phyloP scores from a whole-genome alignment of 208 protist species.

The Balamuthia mandrillaris region DNA sequence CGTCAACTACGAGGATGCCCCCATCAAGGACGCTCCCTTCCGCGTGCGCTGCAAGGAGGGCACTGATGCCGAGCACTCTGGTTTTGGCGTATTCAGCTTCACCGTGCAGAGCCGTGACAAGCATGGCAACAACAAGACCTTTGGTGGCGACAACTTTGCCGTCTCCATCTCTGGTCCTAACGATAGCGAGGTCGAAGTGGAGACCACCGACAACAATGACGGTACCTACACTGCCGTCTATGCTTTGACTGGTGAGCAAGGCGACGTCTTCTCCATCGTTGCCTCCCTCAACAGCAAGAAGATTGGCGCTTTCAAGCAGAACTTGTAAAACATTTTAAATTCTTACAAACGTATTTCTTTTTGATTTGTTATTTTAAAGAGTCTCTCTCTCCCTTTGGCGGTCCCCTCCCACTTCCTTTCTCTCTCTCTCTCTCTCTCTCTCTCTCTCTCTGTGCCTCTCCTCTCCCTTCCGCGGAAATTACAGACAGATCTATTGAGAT shows the following conservation, averaged over 20 bases:
- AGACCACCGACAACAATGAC: constrained; percentile 49
- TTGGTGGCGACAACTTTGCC: constrained; percentile 56
- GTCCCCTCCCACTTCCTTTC: background rate
- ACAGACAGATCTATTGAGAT: too few species aligned
- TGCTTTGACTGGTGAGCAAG: constrained; percentile 35
- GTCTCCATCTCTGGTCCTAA: constrained; percentile 57
- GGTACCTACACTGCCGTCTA: constrained; percentile 50
- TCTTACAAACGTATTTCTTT: background rate
- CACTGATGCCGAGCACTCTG: constrained; percentile 46
- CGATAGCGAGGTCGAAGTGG: constrained; percentile 41
- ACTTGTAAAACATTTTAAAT: constrained; percentile 19
- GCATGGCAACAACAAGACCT: constrained; percentile 51
- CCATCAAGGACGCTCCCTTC: constrained; percentile 66
- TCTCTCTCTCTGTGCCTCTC: too few species aligned
- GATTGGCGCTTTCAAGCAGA: constrained; percentile 36
- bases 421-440: background rate
- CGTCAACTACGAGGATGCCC: constrained; percentile 57
- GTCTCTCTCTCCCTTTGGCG: background rate
- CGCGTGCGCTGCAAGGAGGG: constrained; percentile 55
- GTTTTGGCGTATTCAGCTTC: constrained; percentile 62
- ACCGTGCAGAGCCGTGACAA: constrained; percentile 59
- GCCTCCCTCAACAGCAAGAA: constrained; percentile 42
- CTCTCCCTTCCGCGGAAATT: too few species aligned
- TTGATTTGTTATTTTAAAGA: background rate
- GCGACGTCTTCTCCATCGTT: constrained; percentile 26